Evolutionary conservation across 139 green algal species (phyloP), one percentile per base, ranked within the genome.

Genomic region (Asterochloris sp.): DNA sequence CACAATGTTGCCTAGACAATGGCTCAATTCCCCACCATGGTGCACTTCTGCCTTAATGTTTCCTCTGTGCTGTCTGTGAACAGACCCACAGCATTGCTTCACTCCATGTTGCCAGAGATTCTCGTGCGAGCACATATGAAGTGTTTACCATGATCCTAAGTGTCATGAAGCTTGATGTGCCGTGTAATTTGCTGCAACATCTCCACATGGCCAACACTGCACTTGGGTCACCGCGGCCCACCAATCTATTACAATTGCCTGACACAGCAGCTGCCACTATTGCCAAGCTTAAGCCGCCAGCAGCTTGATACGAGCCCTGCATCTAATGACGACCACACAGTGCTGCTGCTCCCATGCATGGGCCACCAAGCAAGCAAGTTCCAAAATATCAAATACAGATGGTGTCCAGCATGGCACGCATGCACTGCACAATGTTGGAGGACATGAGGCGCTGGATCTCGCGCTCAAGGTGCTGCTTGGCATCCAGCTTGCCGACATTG

Each of bases 351-450:
- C 66, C 21, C 17, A 23, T 8, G 21, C 2, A 21, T 23, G 17
- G 8, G 17, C 19, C 21, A 8, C 66, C 66, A 10, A 2, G 6
- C 21, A 23, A 71, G 8, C 4, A 71, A 8, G 2, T 71, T 71
- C 38, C 11, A 62, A 27, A 38, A 60, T 26, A 62, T 92, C 75
- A 99, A 78, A 99, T 99, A 0, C 95, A 93, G 0, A 98, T 87
- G 0, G 94, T 98, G 87, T 99, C 96, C 62, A 99, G 89, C 96
- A 99, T 98, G 27, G 93, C 93, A 12, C 92, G 93, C 85, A 99
- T 94, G 69, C 83, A 92, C 89, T 98, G 96, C 69, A 94, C 87
- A 81, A 99, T 97, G 91, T 98, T 99, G 73, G 88, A 88, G n/a
- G 89, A 84, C 94, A 99, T 97, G n/a, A 98, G 88, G 11, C 80